phyloP scores from a whole-genome alignment of 768 basidiomycete genomes.

The Suillus subalutaceus region DNA sequence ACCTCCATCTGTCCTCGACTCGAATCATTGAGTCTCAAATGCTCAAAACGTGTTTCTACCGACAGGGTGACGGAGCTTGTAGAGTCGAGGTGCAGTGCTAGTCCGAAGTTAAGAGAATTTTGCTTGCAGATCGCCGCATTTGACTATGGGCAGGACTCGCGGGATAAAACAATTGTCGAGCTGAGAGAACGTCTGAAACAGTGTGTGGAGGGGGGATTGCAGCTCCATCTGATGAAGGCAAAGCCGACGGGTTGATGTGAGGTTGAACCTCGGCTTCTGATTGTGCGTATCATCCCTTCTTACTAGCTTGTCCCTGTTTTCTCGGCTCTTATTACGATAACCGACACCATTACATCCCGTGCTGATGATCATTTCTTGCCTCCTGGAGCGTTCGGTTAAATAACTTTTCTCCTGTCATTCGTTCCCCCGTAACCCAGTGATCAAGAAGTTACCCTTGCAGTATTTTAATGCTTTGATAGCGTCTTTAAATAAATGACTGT shows the following conservation, averaged over 20 bases:
- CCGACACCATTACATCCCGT: background rate
- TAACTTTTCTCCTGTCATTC: background rate
- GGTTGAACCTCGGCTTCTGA: background rate
- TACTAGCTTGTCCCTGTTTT: background rate
- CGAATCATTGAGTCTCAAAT: slow-evolving; percentile 26
- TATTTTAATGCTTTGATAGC: background rate
- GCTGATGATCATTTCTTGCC: background rate
- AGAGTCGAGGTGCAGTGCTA: slow-evolving; percentile 23
- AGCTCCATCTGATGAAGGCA: slow-evolving; percentile 28
- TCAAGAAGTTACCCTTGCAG: background rate
- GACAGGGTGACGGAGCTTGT: slow-evolving; percentile 28
- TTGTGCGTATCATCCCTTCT: background rate
- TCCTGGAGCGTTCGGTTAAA: background rate
- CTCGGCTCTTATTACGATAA: background rate
- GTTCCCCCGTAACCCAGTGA: background rate
- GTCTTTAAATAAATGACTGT: background rate
- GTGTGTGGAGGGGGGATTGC: slow-evolving; percentile 27
- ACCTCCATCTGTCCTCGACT: slow-evolving; percentile 26
- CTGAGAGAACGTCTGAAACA: slow-evolving; percentile 15
- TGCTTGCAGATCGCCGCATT: slow-evolving; percentile 30
- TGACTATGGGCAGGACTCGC: slow-evolving; percentile 31
- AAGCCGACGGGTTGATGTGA: slow-evolving; percentile 15
- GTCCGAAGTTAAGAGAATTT: slow-evolving; percentile 21
- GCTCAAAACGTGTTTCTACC: slow-evolving; percentile 26
- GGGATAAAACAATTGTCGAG: slow-evolving; percentile 30